Evolutionary conservation across 345 rosid species (phyloP).

Genomic region (Punica granatum): DNA sequence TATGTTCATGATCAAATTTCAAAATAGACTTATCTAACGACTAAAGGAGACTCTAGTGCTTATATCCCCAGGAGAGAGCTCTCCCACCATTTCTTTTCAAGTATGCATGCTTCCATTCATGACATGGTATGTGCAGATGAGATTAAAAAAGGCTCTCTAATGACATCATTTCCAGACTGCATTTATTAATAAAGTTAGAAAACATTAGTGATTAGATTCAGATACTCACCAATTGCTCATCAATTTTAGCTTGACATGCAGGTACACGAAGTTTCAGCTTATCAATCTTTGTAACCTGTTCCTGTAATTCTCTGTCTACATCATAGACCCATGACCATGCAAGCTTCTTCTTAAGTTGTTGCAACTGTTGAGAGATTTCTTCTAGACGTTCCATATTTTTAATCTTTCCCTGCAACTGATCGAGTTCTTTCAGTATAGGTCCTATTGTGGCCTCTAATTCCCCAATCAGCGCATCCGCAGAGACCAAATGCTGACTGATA

Average conservation of each 20-base stretch:
- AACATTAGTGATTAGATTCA: background rate
- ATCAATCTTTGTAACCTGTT: constrained; percentile 43
- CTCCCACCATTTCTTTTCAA: background rate
- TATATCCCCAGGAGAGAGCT: background rate
- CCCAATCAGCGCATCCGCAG: constrained; percentile 51
- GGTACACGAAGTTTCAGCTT: constrained; percentile 78
- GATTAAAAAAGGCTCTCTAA: background rate
- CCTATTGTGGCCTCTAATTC: constrained; percentile 65
- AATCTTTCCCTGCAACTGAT: constrained; percentile 60
- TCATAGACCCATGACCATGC: constrained; percentile 97
- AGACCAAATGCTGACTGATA: constrained; percentile 45
- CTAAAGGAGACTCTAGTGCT: background rate
- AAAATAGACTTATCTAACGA: background rate
- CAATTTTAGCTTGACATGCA: constrained; percentile 86
- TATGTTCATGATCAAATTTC: background rate
- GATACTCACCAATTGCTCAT: constrained; percentile 54
- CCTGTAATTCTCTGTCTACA: constrained; percentile 62
- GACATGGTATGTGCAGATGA: background rate
- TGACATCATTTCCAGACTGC: background rate
- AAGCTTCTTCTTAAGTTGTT: constrained; percentile 67
- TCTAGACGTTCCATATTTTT: constrained; percentile 87
- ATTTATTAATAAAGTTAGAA: background rate
- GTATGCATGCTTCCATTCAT: background rate
- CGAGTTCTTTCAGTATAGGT: constrained; percentile 67
- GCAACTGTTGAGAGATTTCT: constrained; percentile 63